Evolutionary conservation across 805 yeast genomes (phyloP).

Genomic region (Candida chilensis): DNA sequence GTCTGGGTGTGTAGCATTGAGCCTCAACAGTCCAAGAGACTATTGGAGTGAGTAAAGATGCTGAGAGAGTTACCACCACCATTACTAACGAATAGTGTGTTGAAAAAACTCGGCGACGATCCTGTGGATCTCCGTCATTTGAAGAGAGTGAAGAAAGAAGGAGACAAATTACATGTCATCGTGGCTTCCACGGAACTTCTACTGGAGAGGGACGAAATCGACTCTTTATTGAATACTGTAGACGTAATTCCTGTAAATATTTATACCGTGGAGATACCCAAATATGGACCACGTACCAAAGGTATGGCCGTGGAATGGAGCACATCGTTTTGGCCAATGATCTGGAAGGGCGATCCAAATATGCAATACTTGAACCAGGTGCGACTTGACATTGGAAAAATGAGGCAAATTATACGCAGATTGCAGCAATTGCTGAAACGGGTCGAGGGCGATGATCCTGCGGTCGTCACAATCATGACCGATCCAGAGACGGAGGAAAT

Average conservation of each 20-base stretch:
- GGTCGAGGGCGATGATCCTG: conserved; percentile 13
- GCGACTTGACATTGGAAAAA: conserved; percentile 34
- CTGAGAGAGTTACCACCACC: no score
- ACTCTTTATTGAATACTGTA: no score
- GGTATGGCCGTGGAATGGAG: conserved; percentile 66
- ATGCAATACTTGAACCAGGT: conserved; percentile 58
- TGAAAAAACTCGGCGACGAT: no score
- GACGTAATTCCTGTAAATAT: conserved; percentile 4
- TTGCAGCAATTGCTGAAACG: conserved; percentile 4
- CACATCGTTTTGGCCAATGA: conserved; percentile 67
- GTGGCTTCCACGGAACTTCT: no score
- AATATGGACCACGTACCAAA: conserved; percentile 58
- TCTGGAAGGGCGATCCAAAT: conserved; percentile 91
- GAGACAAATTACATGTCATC: no score
- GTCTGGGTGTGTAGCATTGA: conserved; percentile 18
- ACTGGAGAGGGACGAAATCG: no score
- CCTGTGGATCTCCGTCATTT: conserved; percentile 1
- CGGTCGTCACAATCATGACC: conserved; percentile 56
- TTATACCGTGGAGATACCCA: conserved; percentile 36
- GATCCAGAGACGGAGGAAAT: conserved; percentile 38
- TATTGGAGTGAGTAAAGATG: conserved; percentile 1
- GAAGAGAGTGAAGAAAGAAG: conserved; percentile 1
- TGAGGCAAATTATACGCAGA: conserved; percentile 15
- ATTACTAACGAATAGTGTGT: no score
- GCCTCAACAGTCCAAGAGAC: conserved; percentile 19